Conservation (phyloP, 2,329 filamentous ascomycete species). For the Ophiostoma fasciatum region DNA sequence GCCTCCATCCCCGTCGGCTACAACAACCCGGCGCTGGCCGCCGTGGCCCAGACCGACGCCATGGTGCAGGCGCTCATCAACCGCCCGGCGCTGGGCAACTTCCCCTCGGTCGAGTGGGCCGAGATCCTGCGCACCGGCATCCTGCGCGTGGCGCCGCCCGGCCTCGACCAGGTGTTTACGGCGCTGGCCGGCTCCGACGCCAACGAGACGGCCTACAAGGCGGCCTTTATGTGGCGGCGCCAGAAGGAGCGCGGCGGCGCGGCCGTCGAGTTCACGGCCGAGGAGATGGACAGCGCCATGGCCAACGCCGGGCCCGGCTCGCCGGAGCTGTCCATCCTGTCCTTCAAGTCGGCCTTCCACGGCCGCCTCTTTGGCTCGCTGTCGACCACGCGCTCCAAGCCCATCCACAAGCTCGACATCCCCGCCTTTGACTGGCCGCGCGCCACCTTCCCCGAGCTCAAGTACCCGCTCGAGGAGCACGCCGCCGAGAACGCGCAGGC, state of each 20-base stretch:
- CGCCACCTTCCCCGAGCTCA: constrained; percentile 69
- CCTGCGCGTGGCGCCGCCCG: constrained; percentile 68
- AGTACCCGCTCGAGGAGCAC: constrained; percentile 75
- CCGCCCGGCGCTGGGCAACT: constrained; percentile 79
- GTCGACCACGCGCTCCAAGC: constrained; percentile 81
- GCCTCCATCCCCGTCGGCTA: constrained; percentile 86
- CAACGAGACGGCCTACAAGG: constrained; percentile 91
- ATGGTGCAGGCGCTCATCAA: constrained; percentile 77
- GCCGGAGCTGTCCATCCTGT: constrained; percentile 66
- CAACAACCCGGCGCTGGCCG: constrained; percentile 66
- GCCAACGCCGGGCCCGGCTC: constrained; percentile 64
- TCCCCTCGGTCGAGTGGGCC: constrained; percentile 75
- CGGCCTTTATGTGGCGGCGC: constrained; percentile 84
- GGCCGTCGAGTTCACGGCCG: constrained; percentile 61
- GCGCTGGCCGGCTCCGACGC: constrained; percentile 80
- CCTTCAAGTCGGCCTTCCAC: constrained; percentile 81
- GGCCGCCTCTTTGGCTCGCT: constrained; percentile 78
- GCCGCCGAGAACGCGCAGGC: constrained; percentile 66
- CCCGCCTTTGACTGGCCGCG: constrained; percentile 93
- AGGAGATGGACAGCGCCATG: constrained; percentile 65
- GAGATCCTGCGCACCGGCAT: constrained; percentile 65
- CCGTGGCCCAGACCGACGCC: constrained; percentile 57
- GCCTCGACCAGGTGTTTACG: constrained; percentile 79
- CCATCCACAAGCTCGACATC: constrained; percentile 90
- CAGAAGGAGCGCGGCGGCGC: constrained; percentile 67